Percentiles rank a stretch among this genome's conserved stretches.
Conservation (phyloP, 441 rosid genomes). For the Erodium moschatum region DNA sequence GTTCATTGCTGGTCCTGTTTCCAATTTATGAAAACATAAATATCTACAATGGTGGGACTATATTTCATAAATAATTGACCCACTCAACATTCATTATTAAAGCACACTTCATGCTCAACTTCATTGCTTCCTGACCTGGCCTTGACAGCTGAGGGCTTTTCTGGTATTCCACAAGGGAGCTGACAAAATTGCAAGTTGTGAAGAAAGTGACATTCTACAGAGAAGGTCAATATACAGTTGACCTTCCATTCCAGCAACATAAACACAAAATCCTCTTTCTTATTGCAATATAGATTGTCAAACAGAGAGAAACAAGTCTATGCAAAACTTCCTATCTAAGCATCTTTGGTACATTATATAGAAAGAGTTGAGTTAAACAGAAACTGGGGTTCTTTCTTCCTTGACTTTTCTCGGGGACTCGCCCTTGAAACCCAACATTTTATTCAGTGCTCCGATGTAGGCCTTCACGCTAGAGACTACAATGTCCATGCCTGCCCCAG, state of each 20-base stretch:
- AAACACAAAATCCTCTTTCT: no score
- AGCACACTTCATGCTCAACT: background rate
- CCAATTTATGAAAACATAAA: no score
- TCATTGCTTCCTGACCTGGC: background rate
- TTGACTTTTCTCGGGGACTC: constrained; percentile 24
- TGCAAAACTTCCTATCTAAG: background rate
- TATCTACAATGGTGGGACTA: background rate
- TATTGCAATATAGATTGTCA: no score
- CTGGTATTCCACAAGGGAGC: background rate
- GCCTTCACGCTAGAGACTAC: constrained; percentile 91
- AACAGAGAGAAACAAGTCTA: background rate
- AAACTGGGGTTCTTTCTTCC: constrained; percentile 25
- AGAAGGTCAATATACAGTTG: no score
- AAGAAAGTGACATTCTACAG: background rate
- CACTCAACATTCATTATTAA: background rate
- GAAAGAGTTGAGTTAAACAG: constrained; percentile 17
- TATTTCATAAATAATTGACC: background rate
- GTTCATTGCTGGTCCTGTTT: background rate
- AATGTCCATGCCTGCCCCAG: constrained; percentile 78
- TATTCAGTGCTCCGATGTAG: constrained; percentile 76
- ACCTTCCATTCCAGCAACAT: no score
- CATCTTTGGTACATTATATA: background rate
- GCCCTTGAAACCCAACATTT: constrained; percentile 61
- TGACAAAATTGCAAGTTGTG: background rate
- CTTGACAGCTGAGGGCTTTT: background rate